Conservation (phyloP, 306 rosid species). For the Cucumis hystrix region DNA sequence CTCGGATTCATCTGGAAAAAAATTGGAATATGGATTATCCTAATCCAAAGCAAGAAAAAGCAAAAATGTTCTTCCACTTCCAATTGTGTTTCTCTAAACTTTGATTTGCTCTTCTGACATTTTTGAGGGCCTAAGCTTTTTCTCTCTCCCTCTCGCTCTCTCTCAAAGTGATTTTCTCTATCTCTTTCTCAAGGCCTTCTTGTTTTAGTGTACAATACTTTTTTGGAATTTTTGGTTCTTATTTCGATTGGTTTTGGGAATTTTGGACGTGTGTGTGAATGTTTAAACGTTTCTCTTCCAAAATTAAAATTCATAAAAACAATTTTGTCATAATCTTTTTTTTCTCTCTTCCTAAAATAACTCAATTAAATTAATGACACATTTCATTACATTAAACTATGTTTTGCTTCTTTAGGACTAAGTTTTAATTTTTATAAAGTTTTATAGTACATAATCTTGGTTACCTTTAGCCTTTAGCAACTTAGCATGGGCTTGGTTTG, state of each 20-base stretch:
- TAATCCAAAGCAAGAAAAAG: not conserved
- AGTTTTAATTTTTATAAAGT: not conserved
- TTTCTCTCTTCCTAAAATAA: not conserved
- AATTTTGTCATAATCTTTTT: too few relatives aligned
- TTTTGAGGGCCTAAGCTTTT: not conserved
- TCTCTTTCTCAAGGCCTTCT: not conserved
- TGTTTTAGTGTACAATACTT: not conserved
- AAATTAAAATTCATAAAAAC: not conserved
- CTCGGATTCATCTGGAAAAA: constrained; percentile 51
- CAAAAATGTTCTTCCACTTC: not conserved
- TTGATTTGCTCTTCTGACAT: constrained; percentile 8
- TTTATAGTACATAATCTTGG: not conserved
- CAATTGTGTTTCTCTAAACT: not conserved
- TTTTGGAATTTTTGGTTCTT: not conserved
- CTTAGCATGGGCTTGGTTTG: too few relatives aligned
- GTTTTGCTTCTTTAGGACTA: not conserved
- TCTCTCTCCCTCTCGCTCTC: not conserved
- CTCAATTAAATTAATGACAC: not conserved
- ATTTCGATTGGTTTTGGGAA: not conserved
- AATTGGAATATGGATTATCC: not conserved
- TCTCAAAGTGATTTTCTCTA: not conserved
- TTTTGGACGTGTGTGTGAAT: not conserved
- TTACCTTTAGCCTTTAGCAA: too few relatives aligned
- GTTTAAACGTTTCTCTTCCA: not conserved
- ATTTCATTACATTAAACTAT: not conserved